Evolutionary conservation across 2,329 filamentous ascomycete species (phyloP).

Genomic region (Aspergillus viridinutans): DNA sequence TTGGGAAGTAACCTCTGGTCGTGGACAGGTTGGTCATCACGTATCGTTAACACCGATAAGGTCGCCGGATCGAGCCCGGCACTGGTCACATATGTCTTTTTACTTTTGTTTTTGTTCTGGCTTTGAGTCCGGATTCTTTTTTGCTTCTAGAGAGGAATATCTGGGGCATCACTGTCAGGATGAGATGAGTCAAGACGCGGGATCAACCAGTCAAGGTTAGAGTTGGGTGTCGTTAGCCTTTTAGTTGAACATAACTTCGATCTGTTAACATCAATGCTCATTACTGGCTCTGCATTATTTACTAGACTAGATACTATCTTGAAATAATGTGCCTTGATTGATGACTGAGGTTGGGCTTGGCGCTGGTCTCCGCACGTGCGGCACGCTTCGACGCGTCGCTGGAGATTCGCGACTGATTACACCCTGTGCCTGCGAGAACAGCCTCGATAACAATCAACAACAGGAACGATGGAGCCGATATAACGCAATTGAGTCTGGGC

Average conservation of each 20-base stretch:
- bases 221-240: background rate
- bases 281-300: too few species aligned
- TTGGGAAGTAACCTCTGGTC: background rate
- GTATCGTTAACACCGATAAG: constrained; percentile 31
- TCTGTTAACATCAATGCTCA: background rate
- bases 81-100: background rate
- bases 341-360: constrained; percentile 8
- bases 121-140: background rate
- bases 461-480: constrained; percentile 1
- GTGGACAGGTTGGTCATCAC: constrained; percentile 10
- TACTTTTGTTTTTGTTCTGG: background rate
- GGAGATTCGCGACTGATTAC: constrained; percentile 15
- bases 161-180: too few species aligned
- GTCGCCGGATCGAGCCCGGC: constrained; percentile 21
- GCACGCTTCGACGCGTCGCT: constrained; percentile 15
- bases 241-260: background rate
- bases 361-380: constrained; percentile 15
- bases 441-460: background rate
- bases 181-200: too few species aligned
- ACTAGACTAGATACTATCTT: background rate
- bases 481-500: background rate
- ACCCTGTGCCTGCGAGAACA: background rate
- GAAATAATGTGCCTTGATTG: background rate
- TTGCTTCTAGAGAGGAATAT: too few species aligned
- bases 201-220: too few species aligned